phyloP scores from a whole-genome alignment of 139 green algal genomes.

The Prasinococcaceae sp. region DNA sequence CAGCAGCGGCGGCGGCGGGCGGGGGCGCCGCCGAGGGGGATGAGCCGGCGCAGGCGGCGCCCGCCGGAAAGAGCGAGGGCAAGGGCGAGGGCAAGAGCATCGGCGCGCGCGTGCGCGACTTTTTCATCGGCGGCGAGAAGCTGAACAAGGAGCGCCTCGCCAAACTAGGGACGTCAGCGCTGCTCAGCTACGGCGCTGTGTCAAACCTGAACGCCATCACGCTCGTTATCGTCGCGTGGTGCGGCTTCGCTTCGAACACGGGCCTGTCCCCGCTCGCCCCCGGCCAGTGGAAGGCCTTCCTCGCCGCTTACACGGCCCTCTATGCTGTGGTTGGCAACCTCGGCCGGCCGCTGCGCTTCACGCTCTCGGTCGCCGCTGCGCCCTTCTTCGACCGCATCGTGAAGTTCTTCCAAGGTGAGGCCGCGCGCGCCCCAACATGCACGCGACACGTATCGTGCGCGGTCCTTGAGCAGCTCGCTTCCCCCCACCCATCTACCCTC shows the following conservation, averaged over 20 bases:
- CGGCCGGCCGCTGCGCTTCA: constrained; percentile 36
- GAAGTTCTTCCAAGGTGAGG: constrained; percentile 1
- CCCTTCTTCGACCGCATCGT: constrained; percentile 40
- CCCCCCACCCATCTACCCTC: too few species aligned
- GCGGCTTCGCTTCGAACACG: neutral
- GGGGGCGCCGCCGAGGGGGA: too few species aligned
- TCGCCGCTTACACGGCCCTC: constrained; percentile 34
- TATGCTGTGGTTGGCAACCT: constrained; percentile 23
- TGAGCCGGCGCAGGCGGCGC: neutral
- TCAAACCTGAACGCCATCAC: constrained; percentile 13
- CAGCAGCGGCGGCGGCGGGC: too few species aligned
- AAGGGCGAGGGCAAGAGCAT: neutral
- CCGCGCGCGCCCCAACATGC: too few species aligned
- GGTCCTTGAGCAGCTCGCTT: too few species aligned
- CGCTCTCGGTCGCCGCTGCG: constrained; percentile 30
- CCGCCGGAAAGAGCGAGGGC: neutral
- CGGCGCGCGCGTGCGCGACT: neutral
- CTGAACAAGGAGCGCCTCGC: neutral
- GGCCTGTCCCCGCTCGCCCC: constrained; percentile 8
- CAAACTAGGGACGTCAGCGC: constrained; percentile 6
- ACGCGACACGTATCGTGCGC: too few species aligned
- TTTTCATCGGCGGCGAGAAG: neutral
- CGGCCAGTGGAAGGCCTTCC: constrained; percentile 36
- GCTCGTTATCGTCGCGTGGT: constrained; percentile 5
- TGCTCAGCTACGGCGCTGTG: constrained; percentile 11